Base-by-base conservation (phyloP, 768 basidiomycete genomes). In the Leucocoprinus birnbaumii region DNA sequence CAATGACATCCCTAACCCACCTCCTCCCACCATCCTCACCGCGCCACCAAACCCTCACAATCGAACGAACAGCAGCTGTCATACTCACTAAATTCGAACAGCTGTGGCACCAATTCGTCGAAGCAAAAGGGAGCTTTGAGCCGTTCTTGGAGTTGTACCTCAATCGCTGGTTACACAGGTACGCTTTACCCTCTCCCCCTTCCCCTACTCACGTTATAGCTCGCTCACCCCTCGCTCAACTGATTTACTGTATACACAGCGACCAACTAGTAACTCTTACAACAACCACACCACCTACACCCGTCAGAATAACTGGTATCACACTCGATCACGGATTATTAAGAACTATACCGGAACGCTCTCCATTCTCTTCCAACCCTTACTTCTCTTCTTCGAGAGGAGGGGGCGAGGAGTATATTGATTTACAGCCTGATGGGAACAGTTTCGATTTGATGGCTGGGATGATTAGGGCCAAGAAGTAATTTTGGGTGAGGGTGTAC, bases 401-500 rank as follows among this genome's bases (percentile, higher is more conserved):
- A 16, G 40, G 40, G 24, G 60, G 65, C 38, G 54, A 68, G 57
- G 75, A 73, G 22, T 95, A 80, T 65, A 86, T 98, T 50, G 94
- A 99, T 69, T 70, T 99, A 18, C 97, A 97, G 66, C 97, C 97
- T 1, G 94, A 98, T 63, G 93, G 94, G 48, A 99, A 99, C 67
- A 92, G 92, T 63, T 98, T 98, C 61, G 96, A 98, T 69, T 76
- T 98, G 60, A 89, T 97, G 89, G 80, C 85, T 34, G 92, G 93
- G 27, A 66, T 96, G 68, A 53, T 53, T 16, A 53, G 38, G 16
- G 24, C 52, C 7, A 53, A 53, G 27, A 14, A 37, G 5, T 53
- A 10, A 53, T 16, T n/a, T n/a, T n/a, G n/a, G n/a, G n/a, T n/a
- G n/a, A n/a, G n/a, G n/a, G n/a, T n/a, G n/a, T n/a, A n/a, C n/a